A percentile compares a stretch with the other conserved stretches of the same genome.
These are phyloP conservation scores for Podospora australis DNA, from an alignment of 495 filamentous ascomycete genomes.

Conservation along the genomic window DNA sequence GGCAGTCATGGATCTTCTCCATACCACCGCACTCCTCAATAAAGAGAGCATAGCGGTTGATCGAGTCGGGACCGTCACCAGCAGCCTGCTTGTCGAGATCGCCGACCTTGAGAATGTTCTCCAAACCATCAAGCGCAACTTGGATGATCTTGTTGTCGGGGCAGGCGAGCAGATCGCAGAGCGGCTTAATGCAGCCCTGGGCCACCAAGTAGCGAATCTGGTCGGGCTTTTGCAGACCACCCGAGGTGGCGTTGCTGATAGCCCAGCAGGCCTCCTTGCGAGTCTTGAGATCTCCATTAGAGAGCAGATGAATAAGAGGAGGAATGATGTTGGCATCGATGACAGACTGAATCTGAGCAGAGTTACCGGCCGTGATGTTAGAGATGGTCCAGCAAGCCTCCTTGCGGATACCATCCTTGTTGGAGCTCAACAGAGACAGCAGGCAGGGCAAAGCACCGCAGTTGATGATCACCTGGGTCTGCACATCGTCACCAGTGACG, in stretches of 20 bases:
- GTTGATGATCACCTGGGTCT: constrained; percentile 99
- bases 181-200: constrained; percentile 92
- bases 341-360: constrained; percentile 93
- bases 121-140: constrained; percentile 93
- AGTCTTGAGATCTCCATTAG: constrained; percentile 97
- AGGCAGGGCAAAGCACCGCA: constrained; percentile 88
- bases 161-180: constrained; percentile 93
- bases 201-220: constrained; percentile 93
- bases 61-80: constrained; percentile 62
- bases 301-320: constrained; percentile 89
- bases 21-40: constrained; percentile 99
- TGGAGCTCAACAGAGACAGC: constrained; percentile 85
- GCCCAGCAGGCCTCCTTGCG: constrained; percentile 99
- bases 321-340: constrained; percentile 96
- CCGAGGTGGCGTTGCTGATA: constrained; percentile 97
- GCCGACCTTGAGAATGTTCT: constrained; percentile 99
- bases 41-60: constrained; percentile 96
- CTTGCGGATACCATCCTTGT: constrained; percentile 98
- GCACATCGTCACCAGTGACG: constrained; percentile 96
- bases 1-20: constrained; percentile 99
- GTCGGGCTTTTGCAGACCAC: constrained; percentile 95
- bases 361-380: constrained; percentile 97
- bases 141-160: constrained; percentile 99
- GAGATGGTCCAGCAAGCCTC: constrained; percentile 99
- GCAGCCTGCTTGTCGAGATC: constrained; percentile 94